Conservation (phyloP, 2,329 filamentous ascomycete genomes). For the Fusarium cyanostomum region DNA sequence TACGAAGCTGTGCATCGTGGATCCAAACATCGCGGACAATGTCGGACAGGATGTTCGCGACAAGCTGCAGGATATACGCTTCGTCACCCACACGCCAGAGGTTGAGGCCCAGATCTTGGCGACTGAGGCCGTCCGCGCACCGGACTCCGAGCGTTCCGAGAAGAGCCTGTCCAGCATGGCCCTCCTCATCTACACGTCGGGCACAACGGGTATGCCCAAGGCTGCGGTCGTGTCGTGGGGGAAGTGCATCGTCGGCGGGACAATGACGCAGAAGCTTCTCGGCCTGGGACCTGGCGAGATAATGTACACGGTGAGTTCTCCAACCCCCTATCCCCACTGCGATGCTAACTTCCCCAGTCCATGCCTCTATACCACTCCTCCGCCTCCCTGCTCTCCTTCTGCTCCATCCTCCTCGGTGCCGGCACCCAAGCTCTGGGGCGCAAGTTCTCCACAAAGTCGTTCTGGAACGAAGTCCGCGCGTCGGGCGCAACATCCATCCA, state of each 20-base stretch:
- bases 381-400: conserved; percentile 75
- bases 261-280: conserved; percentile 57
- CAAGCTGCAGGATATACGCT: conserved; percentile 60
- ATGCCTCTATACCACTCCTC: conserved; percentile 94
- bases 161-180: conserved; percentile 66
- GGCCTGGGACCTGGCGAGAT: conserved; percentile 70
- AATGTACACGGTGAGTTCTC: conserved; percentile 73
- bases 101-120: conserved; percentile 63
- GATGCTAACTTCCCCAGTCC: conserved; percentile 57
- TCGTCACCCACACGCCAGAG: conserved; percentile 69
- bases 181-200: conserved; percentile 84
- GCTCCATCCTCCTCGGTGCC: conserved; percentile 66
- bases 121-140: conserved; percentile 63
- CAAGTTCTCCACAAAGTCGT: conserved; percentile 80
- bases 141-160: conserved; percentile 65
- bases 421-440: conserved; percentile 76
- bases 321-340: not conserved
- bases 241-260: conserved; percentile 65
- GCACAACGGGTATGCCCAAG: conserved; percentile 86
- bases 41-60: conserved; percentile 66
- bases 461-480: conserved; percentile 80
- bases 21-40: conserved; percentile 65
- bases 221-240: conserved; percentile 79
- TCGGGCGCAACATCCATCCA: conserved; percentile 79
- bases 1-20: conserved; percentile 74